phyloP scores from a whole-genome alignment of 257 asterid genomes.

The Solanum okadae region DNA sequence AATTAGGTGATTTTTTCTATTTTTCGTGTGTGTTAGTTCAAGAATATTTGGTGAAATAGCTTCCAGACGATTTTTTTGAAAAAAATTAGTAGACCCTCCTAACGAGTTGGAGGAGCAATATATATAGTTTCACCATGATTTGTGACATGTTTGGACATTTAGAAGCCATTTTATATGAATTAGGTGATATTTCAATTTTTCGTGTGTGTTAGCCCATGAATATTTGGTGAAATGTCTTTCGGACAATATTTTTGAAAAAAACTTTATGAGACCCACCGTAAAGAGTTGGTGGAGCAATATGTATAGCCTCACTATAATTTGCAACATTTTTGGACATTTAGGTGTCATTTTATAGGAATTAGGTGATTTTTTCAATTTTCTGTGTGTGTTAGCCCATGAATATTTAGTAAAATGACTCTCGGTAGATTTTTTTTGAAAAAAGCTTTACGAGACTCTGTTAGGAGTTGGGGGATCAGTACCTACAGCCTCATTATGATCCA shows the following conservation, averaged over 20 bases:
- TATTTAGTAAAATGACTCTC: not conserved
- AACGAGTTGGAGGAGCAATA: not conserved
- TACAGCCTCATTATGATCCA: not conserved
- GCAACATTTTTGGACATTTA: not conserved
- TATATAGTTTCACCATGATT: not conserved
- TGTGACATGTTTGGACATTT: not conserved
- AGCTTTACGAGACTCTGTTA: not conserved
- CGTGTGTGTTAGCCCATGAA: not conserved
- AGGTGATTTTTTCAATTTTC: no score
- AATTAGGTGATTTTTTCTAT: no score
- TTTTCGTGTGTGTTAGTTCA: not conserved
- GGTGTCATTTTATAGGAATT: not conserved
- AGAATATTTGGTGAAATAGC: not conserved
- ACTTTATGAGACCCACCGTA: not conserved
- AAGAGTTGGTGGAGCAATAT: not conserved
- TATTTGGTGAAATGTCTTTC: not conserved
- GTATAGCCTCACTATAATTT: not conserved
- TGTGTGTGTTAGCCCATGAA: not conserved
- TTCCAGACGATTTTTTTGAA: no score
- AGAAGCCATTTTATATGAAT: not conserved
- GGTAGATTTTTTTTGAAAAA: no score
- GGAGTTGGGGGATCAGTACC: not conserved
- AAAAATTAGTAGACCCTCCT: not conserved
- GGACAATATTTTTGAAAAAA: no score
- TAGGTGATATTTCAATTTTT: not conserved